Conservation (phyloP, 352 stramenopile genomes). For the Phytophthora rubi region DNA sequence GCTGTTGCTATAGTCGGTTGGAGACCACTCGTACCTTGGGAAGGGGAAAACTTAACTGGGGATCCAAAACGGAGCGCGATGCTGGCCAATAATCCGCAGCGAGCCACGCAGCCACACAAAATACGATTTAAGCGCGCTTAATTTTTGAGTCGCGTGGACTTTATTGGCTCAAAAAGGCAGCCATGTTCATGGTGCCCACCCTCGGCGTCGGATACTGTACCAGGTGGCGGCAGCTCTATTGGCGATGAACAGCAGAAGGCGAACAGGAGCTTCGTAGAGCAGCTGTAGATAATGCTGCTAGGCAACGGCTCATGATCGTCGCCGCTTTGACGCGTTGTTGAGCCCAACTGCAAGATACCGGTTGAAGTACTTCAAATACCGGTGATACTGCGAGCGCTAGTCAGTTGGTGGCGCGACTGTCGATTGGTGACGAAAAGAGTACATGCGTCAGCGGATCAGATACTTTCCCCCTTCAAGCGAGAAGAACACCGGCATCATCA, state of each 20-base stretch:
- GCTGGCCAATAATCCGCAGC: constrained; percentile 30
- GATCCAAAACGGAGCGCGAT: constrained; percentile 36
- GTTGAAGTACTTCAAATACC: constrained; percentile 11
- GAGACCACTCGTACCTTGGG: constrained; percentile 44
- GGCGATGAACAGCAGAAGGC: no score
- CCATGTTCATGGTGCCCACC: not conserved
- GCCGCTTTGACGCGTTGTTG: no score
- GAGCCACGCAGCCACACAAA: constrained; percentile 29
- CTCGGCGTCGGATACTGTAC: not conserved
- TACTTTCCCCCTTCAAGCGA: constrained; percentile 12
- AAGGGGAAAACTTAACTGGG: constrained; percentile 50
- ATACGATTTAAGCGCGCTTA: constrained; percentile 24
- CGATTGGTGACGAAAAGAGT: constrained; percentile 12
- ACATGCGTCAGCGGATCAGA: constrained; percentile 17
- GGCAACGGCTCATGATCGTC: no score
- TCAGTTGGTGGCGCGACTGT: constrained; percentile 15
- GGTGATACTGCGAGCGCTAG: constrained; percentile 1
- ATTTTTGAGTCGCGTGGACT: not conserved
- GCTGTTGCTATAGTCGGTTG: not conserved
- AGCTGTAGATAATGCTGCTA: not conserved
- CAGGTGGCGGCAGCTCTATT: not conserved
- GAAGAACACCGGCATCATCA: not conserved
- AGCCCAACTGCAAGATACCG: not conserved
- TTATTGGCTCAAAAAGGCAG: constrained; percentile 21
- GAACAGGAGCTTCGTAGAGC: not conserved